Evolutionary conservation across 2,329 filamentous ascomycete genomes (phyloP).

Genomic region (Westerdykella aurantiaca): DNA sequence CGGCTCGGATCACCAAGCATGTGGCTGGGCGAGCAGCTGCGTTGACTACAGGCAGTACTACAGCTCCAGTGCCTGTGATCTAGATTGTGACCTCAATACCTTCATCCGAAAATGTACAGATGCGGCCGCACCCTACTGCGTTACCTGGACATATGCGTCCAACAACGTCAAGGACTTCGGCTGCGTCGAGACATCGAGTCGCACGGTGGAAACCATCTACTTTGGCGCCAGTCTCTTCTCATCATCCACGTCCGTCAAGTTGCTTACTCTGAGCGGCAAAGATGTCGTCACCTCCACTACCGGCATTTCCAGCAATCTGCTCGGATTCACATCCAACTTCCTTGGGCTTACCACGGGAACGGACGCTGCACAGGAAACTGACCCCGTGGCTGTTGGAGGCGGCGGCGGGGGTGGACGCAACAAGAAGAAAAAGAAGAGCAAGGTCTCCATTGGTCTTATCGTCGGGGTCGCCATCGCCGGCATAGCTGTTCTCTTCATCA

Average conservation of each 20-base stretch:
- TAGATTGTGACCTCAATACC: slow-evolving; percentile 14
- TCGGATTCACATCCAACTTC: neutral
- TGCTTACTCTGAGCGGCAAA: slow-evolving; percentile 13
- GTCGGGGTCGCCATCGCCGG: slow-evolving; percentile 17
- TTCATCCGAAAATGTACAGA: slow-evolving; percentile 23
- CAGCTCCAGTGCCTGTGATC: slow-evolving; percentile 11
- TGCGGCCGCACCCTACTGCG: slow-evolving; percentile 15
- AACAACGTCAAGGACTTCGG: slow-evolving; percentile 19
- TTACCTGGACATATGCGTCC: slow-evolving; percentile 23
- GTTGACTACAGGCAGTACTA: slow-evolving; percentile 16
- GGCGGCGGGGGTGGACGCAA: slow-evolving; percentile 16
- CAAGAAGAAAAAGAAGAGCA: slow-evolving; percentile 10
- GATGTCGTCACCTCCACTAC: slow-evolving; percentile 4
- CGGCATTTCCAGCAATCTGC: neutral
- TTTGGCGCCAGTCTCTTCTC: slow-evolving; percentile 5
- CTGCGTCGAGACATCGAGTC: slow-evolving; percentile 10
- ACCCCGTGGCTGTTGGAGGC: slow-evolving; percentile 10
- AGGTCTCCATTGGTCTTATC: slow-evolving; percentile 14
- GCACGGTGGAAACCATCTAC: slow-evolving; percentile 13
- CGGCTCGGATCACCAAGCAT: slow-evolving; percentile 15
- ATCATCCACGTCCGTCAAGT: slow-evolving; percentile 12
- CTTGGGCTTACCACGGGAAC: neutral
- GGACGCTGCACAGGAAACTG: too few species aligned
- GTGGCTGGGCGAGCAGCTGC: slow-evolving; percentile 23
- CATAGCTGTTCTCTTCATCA: slow-evolving; percentile 13